Base-by-base conservation (phyloP, 1,284 basidiomycete genomes). In the Trichosporon asahii region DNA sequence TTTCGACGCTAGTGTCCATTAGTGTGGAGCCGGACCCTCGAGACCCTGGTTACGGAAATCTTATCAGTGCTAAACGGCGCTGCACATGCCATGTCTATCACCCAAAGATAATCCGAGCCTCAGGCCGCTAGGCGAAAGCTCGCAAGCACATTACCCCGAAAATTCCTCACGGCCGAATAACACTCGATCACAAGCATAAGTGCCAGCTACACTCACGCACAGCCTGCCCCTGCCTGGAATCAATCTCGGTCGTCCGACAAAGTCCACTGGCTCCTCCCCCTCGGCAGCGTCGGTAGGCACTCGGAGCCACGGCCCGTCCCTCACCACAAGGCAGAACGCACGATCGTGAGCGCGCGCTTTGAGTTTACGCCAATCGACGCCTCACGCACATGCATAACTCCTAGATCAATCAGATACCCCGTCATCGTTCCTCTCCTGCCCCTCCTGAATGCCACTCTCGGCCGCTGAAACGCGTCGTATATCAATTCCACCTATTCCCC, bases 301-400 rank as follows among this genome's bases (percentile, higher is more conserved):
- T 61, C 23, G 18, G 57, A 61, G 57, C 57, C 18, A 18, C 27
- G 7, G 18, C 0, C 2, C 18, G 4, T 61, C 57, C 5, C 6
- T 6, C 31, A 9, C 11, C 31, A 33, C 7, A 2, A n/a, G n/a
- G 27, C 29, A 15, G 15, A 9, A 15, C 27, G 53, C 57, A 25
- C 27, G 27, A 31, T 61, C 57, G 29, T 33, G 31, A 33, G 29
- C 57, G 7, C 15, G 1, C 9, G 5, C 9, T 31, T 61, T 33
- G 57, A n/a, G 57, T 61, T 61, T 3, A 57, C 12, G 5, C 14
- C 53, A 15, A 31, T n/a, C 57, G 57, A 18, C 2, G 27, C 29
- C 57, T 31, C 57, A 61, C 29, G 57, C 29, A 33, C 57, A 61
- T 61, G 57, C 57, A 61, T 61, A 61, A n/a, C 57, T 31, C 27